A percentile compares a stretch with the other conserved stretches of the same genome.
phyloP scores from a whole-genome alignment of 768 basidiomycete genomes.

The Leccinum barrowsii region DNA sequence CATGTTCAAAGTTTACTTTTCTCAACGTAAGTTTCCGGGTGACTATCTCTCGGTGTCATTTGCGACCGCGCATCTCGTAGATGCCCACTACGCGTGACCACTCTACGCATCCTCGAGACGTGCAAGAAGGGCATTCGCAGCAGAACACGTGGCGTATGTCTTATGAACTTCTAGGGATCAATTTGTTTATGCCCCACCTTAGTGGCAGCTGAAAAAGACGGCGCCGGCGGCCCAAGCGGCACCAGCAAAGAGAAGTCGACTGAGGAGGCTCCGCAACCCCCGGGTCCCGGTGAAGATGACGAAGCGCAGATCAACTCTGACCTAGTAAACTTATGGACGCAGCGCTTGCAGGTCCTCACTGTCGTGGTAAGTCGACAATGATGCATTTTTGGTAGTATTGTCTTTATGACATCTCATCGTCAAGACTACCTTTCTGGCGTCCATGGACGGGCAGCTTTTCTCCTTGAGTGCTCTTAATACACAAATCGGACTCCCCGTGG shows the following conservation, averaged over 20 bases:
- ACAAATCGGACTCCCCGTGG: slow-evolving; percentile 8
- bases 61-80: neutral
- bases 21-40: neutral
- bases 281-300: neutral
- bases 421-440: slow-evolving; percentile 29
- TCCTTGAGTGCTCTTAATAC: slow-evolving; percentile 23
- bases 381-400: neutral
- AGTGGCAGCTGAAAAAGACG: slow-evolving; percentile 4
- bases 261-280: neutral
- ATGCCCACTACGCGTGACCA: slow-evolving; percentile 1
- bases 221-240: slow-evolving; percentile 5
- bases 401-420: neutral
- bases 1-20: neutral
- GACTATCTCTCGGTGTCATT: slow-evolving; percentile 1
- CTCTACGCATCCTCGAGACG: neutral
- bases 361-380: slow-evolving; percentile 21
- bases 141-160: slow-evolving; percentile 17
- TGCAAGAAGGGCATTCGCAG: slow-evolving; percentile 2
- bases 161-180: neutral
- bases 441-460: slow-evolving; percentile 29
- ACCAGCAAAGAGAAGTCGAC: slow-evolving; percentile 2
- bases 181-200: neutral
- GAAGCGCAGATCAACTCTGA: slow-evolving; percentile 15
- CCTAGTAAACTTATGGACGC: slow-evolving; percentile 23
- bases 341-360: slow-evolving; percentile 28